These are phyloP conservation scores for Colletotrichum incanum DNA, from an alignment of 2,329 filamentous ascomycete genomes.

Conservation along the genomic window DNA sequence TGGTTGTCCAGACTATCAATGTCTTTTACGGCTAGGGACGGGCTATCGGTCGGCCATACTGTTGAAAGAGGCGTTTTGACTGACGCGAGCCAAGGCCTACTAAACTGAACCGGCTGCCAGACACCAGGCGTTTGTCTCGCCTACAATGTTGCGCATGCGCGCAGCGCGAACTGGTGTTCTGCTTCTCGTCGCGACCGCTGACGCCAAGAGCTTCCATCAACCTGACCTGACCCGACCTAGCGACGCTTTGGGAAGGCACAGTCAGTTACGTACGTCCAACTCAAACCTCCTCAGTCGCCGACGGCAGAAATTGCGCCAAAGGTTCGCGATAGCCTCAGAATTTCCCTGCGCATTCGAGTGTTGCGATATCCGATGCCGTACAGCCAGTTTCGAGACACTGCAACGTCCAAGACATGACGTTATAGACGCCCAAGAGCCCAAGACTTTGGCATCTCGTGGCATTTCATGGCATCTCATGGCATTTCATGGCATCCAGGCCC, in stretches of 20 bases:
- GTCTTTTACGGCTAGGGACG: slow-evolving; percentile 25
- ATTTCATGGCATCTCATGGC: slow-evolving; percentile 20
- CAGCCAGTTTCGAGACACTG: neutral
- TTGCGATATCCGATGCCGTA: neutral
- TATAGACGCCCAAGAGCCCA: slow-evolving; percentile 1
- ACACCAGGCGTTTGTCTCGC: neutral
- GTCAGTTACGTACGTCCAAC: neutral
- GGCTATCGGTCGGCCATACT: slow-evolving; percentile 35
- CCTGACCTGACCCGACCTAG: neutral
- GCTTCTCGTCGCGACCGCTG: slow-evolving; percentile 22
- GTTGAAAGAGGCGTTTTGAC: slow-evolving; percentile 27
- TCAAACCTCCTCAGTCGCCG: slow-evolving; percentile 8
- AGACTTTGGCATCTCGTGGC: slow-evolving; percentile 22
- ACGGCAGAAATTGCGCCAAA: neutral
- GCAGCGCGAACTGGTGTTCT: slow-evolving; percentile 12
- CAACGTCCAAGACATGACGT: slow-evolving; percentile 34
- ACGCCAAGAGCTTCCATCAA: slow-evolving; percentile 34
- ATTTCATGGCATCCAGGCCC: slow-evolving; percentile 21
- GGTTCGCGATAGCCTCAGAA: neutral
- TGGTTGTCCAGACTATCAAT: slow-evolving; percentile 12
- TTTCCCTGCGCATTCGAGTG: neutral
- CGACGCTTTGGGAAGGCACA: slow-evolving; percentile 15
- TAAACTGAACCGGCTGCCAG: slow-evolving; percentile 7
- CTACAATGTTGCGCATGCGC: neutral
- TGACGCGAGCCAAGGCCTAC: slow-evolving; percentile 32